Percentiles rank a stretch among this genome's conserved stretches.
Evolutionary conservation across 31 red algal species (phyloP).

Genomic region (Bonnemaisonia californica): DNA sequence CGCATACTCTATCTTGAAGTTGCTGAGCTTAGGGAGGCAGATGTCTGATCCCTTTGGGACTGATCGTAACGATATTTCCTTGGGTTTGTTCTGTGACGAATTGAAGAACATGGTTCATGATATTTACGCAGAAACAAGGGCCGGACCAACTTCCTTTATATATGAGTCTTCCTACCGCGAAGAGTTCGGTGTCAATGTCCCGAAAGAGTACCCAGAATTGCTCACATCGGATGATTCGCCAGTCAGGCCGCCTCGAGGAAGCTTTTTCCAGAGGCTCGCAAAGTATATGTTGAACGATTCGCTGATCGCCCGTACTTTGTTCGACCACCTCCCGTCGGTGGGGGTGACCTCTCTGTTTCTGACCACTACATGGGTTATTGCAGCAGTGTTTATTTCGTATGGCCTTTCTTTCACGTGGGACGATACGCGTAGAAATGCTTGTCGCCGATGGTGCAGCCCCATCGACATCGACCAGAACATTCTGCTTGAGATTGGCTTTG

Average conservation of each 20-base stretch:
- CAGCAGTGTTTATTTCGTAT: not conserved
- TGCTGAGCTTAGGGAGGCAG: not conserved
- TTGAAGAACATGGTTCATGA: not conserved
- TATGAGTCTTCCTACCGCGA: not conserved
- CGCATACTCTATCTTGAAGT: not conserved
- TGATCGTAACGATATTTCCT: conserved; percentile 9
- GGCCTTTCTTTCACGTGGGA: not conserved
- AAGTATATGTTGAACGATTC: too few species aligned
- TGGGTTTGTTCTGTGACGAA: not conserved
- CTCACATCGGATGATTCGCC: too few species aligned
- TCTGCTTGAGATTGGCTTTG: conserved; percentile 45
- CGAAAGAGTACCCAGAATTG: not conserved
- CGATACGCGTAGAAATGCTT: not conserved
- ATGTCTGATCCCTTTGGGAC: conserved; percentile 22
- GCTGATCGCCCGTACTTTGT: too few species aligned
- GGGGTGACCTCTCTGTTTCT: not conserved
- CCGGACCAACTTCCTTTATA: not conserved
- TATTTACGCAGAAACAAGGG: not conserved
- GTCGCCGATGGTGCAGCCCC: conserved; percentile 40
- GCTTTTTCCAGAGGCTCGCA: too few species aligned
- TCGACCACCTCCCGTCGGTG: not conserved
- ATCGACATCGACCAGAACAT: conserved; percentile 20
- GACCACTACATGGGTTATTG: not conserved
- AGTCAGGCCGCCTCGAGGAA: not conserved
- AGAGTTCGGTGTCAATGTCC: not conserved